These are phyloP conservation scores for Bodo saltans DNA, from an alignment of 78 protist species.

Conservation along the genomic window DNA sequence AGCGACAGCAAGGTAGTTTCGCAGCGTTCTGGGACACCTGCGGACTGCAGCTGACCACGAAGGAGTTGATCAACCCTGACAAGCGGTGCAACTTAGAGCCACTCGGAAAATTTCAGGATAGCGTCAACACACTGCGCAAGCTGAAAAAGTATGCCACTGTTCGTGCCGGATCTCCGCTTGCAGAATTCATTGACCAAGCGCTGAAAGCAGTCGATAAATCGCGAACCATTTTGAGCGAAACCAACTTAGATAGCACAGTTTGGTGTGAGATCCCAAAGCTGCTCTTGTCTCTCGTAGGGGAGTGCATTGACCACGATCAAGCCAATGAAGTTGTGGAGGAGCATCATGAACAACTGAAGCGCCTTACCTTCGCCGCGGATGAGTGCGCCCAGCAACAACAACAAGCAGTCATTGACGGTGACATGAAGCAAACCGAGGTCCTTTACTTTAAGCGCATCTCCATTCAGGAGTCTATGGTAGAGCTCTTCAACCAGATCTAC, in stretches of 20 bases:
- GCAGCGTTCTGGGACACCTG: too few species aligned
- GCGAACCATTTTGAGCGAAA: not conserved
- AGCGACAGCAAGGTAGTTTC: too few species aligned
- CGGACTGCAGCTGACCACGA: conserved; percentile 12
- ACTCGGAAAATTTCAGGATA: not conserved
- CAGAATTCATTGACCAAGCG: conserved; percentile 7
- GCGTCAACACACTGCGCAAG: not conserved
- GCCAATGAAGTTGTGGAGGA: not conserved
- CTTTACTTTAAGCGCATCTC: conserved; percentile 13
- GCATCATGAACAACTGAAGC: not conserved
- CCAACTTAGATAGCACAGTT: not conserved
- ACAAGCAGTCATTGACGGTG: not conserved
- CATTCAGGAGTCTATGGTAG: conserved; percentile 11
- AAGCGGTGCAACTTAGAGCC: not conserved
- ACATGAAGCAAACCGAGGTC: conserved; percentile 12
- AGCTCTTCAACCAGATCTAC: conserved; percentile 11
- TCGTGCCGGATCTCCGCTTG: too few species aligned
- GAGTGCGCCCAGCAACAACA: conserved; percentile 4
- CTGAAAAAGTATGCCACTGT: not conserved
- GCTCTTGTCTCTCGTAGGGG: not conserved
- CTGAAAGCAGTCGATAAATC: not conserved
- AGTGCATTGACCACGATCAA: not conserved
- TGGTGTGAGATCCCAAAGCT: not conserved
- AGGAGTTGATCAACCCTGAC: conserved; percentile 22
- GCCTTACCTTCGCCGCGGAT: conserved; percentile 3